Evolutionary conservation across 2,329 filamentous ascomycete genomes (phyloP).

Genomic region (Epichloe amarillans): DNA sequence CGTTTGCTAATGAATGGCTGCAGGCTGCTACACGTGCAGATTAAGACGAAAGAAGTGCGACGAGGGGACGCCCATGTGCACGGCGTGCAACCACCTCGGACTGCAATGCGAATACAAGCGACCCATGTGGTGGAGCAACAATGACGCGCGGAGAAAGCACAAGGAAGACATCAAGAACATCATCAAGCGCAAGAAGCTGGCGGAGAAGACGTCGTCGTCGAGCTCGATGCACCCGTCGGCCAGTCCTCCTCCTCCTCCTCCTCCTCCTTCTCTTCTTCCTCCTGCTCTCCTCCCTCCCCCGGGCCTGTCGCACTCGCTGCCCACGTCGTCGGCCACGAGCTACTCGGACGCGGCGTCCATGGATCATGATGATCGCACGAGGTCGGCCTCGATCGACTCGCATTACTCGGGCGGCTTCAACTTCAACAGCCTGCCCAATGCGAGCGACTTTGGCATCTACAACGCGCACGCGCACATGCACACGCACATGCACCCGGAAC

Average conservation of each 20-base stretch:
- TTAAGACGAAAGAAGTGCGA: slow-evolving; percentile 57
- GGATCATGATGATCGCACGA: slow-evolving; percentile 40
- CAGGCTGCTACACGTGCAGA: slow-evolving; percentile 57
- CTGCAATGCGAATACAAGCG: slow-evolving; percentile 92
- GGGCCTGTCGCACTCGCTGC: slow-evolving; percentile 67
- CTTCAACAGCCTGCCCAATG: slow-evolving; percentile 49
- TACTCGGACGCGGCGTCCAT: slow-evolving; percentile 53
- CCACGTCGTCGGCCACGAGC: slow-evolving; percentile 67
- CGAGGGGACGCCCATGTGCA: slow-evolving; percentile 48
- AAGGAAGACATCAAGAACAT: slow-evolving; percentile 95
- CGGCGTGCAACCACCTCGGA: slow-evolving; percentile 59
- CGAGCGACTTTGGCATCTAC: slow-evolving; percentile 47
- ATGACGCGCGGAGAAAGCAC: slow-evolving; percentile 68
- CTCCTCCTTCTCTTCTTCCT: slow-evolving; percentile 16
- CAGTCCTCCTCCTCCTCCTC: slow-evolving; percentile 35
- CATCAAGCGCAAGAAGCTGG: slow-evolving; percentile 93
- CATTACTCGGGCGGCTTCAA: slow-evolving; percentile 62
- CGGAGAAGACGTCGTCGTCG: slow-evolving; percentile 64
- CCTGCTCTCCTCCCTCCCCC: slow-evolving; percentile 38
- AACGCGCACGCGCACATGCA: slow-evolving; percentile 46
- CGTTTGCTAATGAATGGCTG: slow-evolving; percentile 4
- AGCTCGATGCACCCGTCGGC: slow-evolving; percentile 41
- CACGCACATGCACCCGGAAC: slow-evolving; percentile 49
- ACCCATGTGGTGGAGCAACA: slow-evolving; percentile 95
- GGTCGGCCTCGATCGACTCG: slow-evolving; percentile 69